Evolutionary conservation across 257 asterid species (phyloP).

Genomic region (Misopates orontium): DNA sequence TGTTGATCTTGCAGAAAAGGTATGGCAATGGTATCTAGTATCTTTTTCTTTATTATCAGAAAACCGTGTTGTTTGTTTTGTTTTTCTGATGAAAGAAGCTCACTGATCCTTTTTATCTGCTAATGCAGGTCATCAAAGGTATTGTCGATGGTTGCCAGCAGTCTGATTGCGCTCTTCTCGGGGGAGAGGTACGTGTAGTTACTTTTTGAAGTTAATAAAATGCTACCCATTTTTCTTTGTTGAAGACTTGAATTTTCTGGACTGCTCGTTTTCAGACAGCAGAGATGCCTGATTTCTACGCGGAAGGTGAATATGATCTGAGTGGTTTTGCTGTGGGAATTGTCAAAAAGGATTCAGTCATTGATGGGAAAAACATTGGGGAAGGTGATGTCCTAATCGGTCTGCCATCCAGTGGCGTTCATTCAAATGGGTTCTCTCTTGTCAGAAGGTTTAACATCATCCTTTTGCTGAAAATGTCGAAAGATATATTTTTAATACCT

Average conservation of each 20-base stretch:
- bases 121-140: constrained; percentile 86
- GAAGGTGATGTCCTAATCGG: constrained; percentile 85
- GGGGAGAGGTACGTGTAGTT: constrained; percentile 70
- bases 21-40: constrained; percentile 12
- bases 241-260: constrained; percentile 1
- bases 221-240: not conserved
- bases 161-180: constrained; percentile 82
- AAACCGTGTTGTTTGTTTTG: not conserved
- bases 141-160: constrained; percentile 90
- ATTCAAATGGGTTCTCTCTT: constrained; percentile 88
- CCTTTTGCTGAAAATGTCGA: not conserved
- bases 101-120: constrained; percentile 9
- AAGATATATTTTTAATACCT: not conserved
- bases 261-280: constrained; percentile 62
- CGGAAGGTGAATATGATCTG: constrained; percentile 87
- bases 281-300: constrained; percentile 94
- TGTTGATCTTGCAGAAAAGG: constrained; percentile 97
- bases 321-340: constrained; percentile 97
- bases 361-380: constrained; percentile 71
- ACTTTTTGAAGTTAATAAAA: constrained; percentile 10
- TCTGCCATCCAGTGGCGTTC: constrained; percentile 95
- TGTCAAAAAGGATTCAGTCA: constrained; percentile 68
- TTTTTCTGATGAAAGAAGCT: not conserved
- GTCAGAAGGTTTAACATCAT: constrained; percentile 65
- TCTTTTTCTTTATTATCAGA: not conserved